A percentile compares a stretch with the other conserved stretches of the same genome.
These are phyloP conservation scores for Pyrrhoderma lamaoense DNA, from an alignment of 1,284 basidiomycete species.

Conservation along the genomic window DNA sequence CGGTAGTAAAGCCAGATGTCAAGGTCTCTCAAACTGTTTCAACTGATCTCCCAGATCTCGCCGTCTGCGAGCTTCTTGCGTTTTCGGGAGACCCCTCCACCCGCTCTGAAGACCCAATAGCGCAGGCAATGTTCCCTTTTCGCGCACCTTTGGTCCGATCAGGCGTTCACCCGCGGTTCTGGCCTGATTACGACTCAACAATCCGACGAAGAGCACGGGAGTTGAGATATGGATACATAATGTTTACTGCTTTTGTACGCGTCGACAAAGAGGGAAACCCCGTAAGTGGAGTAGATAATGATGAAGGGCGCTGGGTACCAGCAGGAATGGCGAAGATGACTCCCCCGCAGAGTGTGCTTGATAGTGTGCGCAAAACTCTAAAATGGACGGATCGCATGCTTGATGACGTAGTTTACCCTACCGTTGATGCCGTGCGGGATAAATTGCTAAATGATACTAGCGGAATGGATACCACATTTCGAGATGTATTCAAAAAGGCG, in stretches of 20 bases:
- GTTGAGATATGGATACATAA: conserved; percentile 3
- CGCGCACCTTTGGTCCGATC: conserved; percentile 5
- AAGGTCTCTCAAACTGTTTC: conserved; percentile 1
- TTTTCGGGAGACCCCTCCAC: conserved; percentile 4
- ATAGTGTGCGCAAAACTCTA: not conserved
- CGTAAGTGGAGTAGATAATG: not conserved
- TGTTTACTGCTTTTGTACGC: conserved; percentile 3
- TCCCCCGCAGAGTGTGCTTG: not conserved
- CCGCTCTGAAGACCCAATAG: not conserved
- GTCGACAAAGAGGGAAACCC: not conserved
- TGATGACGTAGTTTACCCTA: conserved; percentile 10
- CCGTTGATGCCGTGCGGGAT: conserved; percentile 4
- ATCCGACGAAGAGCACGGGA: not conserved
- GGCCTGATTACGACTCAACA: conserved; percentile 11
- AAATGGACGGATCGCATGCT: conserved; percentile 8
- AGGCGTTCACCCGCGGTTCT: conserved; percentile 12
- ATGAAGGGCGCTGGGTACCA: not conserved
- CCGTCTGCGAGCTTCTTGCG: conserved; percentile 8
- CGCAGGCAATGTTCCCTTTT: conserved; percentile 2
- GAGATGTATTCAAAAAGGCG: not conserved
- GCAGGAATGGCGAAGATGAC: conserved; percentile 4
- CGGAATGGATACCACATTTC: conserved; percentile 1
- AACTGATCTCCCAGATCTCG: conserved; percentile 8
- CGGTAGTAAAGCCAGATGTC: not conserved
- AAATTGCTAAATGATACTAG: not conserved